These are phyloP conservation scores for Fusarium sp. DNA, from an alignment of 2,329 filamentous ascomycete genomes.

Conservation along the genomic window DNA sequence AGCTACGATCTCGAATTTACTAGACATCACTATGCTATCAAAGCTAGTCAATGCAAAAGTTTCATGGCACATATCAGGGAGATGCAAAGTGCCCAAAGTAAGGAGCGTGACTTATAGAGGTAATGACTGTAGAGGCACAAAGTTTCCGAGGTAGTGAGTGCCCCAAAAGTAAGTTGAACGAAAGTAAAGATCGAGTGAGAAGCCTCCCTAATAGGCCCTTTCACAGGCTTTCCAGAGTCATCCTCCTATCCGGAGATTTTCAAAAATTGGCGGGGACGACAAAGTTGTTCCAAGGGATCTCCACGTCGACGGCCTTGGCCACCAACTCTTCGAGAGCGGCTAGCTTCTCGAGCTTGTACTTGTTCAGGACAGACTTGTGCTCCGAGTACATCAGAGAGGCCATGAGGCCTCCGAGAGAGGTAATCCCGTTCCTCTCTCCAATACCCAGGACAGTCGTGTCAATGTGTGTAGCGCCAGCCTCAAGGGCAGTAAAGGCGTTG, in stretches of 20 bases:
- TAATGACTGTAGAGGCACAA: constrained; percentile 8
- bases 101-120: neutral
- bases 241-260: neutral
- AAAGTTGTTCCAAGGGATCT: constrained; percentile 30
- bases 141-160: constrained; percentile 4
- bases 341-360: constrained; percentile 91
- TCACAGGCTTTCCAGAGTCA: constrained; percentile 1
- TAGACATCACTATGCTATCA: neutral
- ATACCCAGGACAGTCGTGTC: constrained; percentile 80
- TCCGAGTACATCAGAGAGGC: constrained; percentile 52
- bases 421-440: constrained; percentile 72
- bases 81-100: neutral
- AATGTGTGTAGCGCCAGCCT: constrained; percentile 86
- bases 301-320: constrained; percentile 66
- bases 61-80: neutral
- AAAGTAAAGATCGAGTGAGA: constrained; percentile 13
- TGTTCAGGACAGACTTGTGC: constrained; percentile 85
- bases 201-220: constrained; percentile 9
- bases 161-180: constrained; percentile 9
- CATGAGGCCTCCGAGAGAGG: constrained; percentile 58
- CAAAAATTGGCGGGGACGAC: neutral
- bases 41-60: neutral
- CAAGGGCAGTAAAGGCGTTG: constrained; percentile 88
- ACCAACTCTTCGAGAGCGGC: constrained; percentile 90
- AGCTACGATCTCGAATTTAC: neutral